Conservation (phyloP, 352 stramenopile species). For the Pythium guiyangense region DNA sequence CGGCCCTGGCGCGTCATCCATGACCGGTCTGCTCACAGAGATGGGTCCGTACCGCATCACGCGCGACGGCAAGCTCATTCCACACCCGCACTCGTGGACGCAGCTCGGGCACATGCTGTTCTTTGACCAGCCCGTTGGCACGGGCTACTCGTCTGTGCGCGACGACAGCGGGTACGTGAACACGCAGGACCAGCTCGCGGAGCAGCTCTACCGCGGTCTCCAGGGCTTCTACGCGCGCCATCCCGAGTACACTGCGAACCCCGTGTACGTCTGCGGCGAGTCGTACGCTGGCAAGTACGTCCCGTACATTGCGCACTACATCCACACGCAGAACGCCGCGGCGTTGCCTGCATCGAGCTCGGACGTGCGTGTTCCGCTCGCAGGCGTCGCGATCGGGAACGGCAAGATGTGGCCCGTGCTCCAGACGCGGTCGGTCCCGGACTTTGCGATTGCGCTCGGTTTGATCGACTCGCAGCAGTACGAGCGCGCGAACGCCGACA, state of each 20-base stretch:
- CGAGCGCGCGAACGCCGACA: conserved; percentile 62
- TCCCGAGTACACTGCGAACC: conserved; percentile 63
- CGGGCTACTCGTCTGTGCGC: conserved; percentile 69
- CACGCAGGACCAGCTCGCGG: conserved; percentile 58
- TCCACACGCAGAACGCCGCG: conserved; percentile 82
- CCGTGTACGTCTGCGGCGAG: conserved; percentile 83
- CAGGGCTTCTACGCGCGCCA: conserved; percentile 89
- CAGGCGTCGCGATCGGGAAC: conserved; percentile 90
- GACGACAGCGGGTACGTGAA: conserved; percentile 69
- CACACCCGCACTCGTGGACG: conserved; percentile 66
- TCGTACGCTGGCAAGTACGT: conserved; percentile 98
- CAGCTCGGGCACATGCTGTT: conserved; percentile 81
- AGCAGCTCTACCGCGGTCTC: conserved; percentile 92
- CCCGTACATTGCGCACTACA: conserved; percentile 92
- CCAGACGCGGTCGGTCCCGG: conserved; percentile 69
- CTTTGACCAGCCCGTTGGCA: conserved; percentile 80
- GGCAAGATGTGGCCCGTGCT: conserved; percentile 81
- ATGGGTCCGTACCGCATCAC: conserved; percentile 77
- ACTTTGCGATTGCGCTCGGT: conserved; percentile 75
- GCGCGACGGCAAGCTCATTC: conserved; percentile 60
- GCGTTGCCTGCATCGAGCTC: conserved; percentile 6
- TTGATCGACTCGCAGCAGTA: conserved; percentile 85
- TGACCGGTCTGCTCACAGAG: conserved; percentile 73
- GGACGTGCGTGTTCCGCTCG: conserved; percentile 66
- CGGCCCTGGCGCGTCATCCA: conserved; percentile 70